Conservation (phyloP, 2,329 filamentous ascomycete species). For the Colletotrichum melonis region DNA sequence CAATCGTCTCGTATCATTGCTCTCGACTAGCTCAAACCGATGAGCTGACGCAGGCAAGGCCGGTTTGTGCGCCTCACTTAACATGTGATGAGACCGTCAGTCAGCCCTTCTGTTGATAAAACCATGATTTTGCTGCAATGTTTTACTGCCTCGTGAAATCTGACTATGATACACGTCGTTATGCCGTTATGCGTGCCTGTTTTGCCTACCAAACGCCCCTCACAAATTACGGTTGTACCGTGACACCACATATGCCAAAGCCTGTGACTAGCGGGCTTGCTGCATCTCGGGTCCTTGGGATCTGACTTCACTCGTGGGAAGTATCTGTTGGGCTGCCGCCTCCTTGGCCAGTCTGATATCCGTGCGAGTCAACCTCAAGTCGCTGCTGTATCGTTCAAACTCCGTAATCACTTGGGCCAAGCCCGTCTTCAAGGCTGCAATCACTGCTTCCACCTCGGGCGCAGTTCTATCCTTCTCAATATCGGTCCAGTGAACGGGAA, state of each 20-base stretch:
- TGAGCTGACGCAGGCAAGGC: background rate
- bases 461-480: constrained; percentile 65
- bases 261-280: constrained; percentile 36
- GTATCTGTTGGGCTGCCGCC: constrained; percentile 55
- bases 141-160: constrained; percentile 19
- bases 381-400: constrained; percentile 80
- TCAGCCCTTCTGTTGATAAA: background rate
- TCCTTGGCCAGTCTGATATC: constrained; percentile 82
- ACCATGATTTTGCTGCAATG: background rate
- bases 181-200: constrained; percentile 23
- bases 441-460: constrained; percentile 77
- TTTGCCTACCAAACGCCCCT: constrained; percentile 15
- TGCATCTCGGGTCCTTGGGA: constrained; percentile 43
- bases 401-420: constrained; percentile 73
- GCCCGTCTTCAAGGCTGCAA: constrained; percentile 72
- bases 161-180: constrained; percentile 23
- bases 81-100: constrained; percentile 30
- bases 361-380: constrained; percentile 74
- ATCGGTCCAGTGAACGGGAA: constrained; percentile 84
- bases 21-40: constrained; percentile 7
- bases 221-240: background rate
- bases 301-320: constrained; percentile 25
- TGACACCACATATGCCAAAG: background rate
- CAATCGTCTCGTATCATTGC: constrained; percentile 28
- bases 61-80: constrained; percentile 1